Percentiles rank a stretch among this genome's conserved stretches.
These are phyloP conservation scores for Solanum hybrid DNA, from an alignment of 305 asterid genomes.

Conservation along the genomic window DNA sequence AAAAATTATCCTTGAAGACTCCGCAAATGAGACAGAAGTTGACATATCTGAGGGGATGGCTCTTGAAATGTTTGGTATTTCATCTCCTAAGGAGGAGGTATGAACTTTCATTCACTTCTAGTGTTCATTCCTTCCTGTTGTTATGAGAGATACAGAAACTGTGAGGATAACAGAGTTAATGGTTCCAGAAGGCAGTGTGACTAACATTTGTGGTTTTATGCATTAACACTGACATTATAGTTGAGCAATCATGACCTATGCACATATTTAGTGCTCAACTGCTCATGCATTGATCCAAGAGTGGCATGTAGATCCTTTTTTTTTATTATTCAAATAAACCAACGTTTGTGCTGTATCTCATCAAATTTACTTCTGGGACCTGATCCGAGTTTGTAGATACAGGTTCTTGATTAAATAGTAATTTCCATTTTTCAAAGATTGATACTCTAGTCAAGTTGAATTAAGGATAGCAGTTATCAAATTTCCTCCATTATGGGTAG, in stretches of 20 bases:
- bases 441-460: neutral
- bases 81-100: constrained; percentile 71
- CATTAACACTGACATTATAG: neutral
- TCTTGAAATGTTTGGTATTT: constrained; percentile 58
- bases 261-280: neutral
- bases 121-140: neutral
- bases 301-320: neutral
- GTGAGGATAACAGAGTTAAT: neutral
- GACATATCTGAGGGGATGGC: constrained; percentile 80
- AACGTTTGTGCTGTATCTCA: neutral
- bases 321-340: neutral
- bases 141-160: neutral
- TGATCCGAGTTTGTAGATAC: neutral
- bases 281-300: neutral
- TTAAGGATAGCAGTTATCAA: neutral
- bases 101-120: neutral
- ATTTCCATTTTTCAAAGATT: neutral
- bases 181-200: neutral
- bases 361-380: neutral
- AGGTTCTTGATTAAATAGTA: neutral
- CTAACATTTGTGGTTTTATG: neutral
- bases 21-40: constrained; percentile 30
- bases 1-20: constrained; percentile 19
- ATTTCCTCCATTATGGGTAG: neutral
- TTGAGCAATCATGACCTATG: neutral